These are phyloP conservation scores for Mariannaea sp. DNA, from an alignment of 2,329 filamentous ascomycete species.

Conservation along the genomic window DNA sequence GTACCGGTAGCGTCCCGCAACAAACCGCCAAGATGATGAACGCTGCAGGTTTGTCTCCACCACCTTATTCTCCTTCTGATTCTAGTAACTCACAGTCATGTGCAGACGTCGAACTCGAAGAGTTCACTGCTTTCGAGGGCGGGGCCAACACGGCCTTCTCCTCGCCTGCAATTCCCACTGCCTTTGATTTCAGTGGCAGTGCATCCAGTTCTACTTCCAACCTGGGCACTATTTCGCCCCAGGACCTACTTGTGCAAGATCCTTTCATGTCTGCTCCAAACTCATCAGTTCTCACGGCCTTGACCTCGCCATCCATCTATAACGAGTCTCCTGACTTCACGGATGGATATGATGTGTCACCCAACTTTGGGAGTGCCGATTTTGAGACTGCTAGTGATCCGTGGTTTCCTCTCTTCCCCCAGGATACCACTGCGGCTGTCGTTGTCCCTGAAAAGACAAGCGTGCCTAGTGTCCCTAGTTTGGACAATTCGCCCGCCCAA, in stretches of 20 bases:
- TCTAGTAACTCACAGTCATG: slow-evolving; percentile 40
- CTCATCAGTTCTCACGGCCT: slow-evolving; percentile 78
- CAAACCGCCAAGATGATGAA: slow-evolving; percentile 53
- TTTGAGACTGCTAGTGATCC: slow-evolving; percentile 56
- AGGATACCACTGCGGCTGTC: slow-evolving; percentile 42
- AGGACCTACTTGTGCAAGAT: slow-evolving; percentile 75
- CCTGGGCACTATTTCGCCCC: slow-evolving; percentile 78
- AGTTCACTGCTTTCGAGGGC: slow-evolving; percentile 62
- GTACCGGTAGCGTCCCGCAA: slow-evolving; percentile 57
- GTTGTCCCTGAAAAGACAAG: slow-evolving; percentile 35
- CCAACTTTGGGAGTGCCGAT: slow-evolving; percentile 69
- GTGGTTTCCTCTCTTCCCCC: slow-evolving; percentile 78
- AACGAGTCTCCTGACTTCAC: slow-evolving; percentile 74
- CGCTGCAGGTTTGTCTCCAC: slow-evolving; percentile 45
- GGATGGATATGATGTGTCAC: slow-evolving; percentile 77
- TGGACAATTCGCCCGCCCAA: slow-evolving; percentile 50
- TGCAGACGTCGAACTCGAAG: slow-evolving; percentile 62
- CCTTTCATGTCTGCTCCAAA: slow-evolving; percentile 76
- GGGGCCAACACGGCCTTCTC: slow-evolving; percentile 57
- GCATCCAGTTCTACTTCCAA: slow-evolving; percentile 57
- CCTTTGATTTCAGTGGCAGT: slow-evolving; percentile 57
- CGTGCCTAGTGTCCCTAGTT: slow-evolving; percentile 11
- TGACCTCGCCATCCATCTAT: slow-evolving; percentile 83
- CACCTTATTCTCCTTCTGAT: neutral
- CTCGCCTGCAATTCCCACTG: slow-evolving; percentile 56